Evolutionary conservation across 345 rosid genomes (phyloP).

Genomic region (Carallia pectinifolia): DNA sequence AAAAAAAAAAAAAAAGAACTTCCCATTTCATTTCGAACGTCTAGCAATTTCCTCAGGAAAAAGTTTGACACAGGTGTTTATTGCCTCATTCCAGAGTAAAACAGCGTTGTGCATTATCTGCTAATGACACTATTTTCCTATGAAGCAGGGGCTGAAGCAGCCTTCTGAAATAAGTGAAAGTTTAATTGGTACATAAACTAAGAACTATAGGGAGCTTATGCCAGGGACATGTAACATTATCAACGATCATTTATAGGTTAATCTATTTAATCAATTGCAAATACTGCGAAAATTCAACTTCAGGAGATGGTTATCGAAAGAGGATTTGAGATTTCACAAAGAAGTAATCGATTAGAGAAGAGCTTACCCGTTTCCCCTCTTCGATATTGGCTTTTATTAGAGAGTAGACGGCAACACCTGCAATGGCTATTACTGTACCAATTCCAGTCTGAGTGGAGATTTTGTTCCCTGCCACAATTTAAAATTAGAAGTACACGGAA

Average conservation of each 20-base stretch:
- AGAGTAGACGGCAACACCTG: constrained; percentile 86
- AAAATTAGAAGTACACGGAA: background rate
- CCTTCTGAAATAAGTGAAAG: constrained; percentile 28
- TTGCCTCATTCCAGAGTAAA: too few species aligned
- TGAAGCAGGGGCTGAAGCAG: constrained; percentile 23
- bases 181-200: background rate
- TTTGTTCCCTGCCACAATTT: constrained; percentile 64
- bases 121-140: constrained; percentile 1
- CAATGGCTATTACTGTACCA: constrained; percentile 82
- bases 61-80: background rate
- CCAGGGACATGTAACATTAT: too few species aligned
- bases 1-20: background rate
- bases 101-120: background rate
- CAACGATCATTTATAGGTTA: too few species aligned
- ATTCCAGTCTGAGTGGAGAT: constrained; percentile 90
- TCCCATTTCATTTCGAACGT: background rate
- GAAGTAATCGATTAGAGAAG: background rate
- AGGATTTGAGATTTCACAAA: too few species aligned
- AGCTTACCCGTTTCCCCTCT: constrained; percentile 83
- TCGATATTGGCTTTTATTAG: constrained; percentile 85
- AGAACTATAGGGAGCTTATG: too few species aligned
- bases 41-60: background rate
- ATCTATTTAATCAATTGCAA: too few species aligned
- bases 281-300: background rate
- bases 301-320: background rate